Base-by-base conservation (phyloP, 192 early-diverging fungal genomes). In the Geranomyces variabilis region DNA sequence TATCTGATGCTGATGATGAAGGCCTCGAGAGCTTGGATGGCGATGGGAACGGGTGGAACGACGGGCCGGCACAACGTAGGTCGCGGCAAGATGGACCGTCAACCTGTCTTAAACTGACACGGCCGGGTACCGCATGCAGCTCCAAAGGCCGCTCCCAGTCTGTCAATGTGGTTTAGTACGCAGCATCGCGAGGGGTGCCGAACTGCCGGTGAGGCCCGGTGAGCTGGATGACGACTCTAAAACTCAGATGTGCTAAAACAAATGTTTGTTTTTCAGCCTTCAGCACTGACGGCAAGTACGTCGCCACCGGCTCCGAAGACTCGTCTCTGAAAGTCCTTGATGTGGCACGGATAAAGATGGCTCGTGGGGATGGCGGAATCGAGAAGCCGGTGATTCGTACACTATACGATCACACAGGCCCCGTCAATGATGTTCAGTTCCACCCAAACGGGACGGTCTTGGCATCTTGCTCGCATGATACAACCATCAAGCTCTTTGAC, bases 391-490 rank as follows among this genome's bases (percentile, higher is more conserved):
- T 96, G 56, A 90, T 98, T 69, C 83, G 92, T 28, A 92, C 95
- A 17, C 86, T 96, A 36, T 95, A 96, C 79, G 90, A 98, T 77
- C 95, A 96, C 74, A 75, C 34, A 8, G 90, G 79, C 14, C 86
- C 88, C 26, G 88, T 96, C 21, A 96, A 92, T 19, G 94, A 93
- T 63, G 77, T 94, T 9, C 86, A 86, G 34, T 96, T 96, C 75
- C 95, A 98, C 75, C 96, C 96, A 1, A 94, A 96, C 70, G 95
- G 95, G 14, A 81, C 91, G 24, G 93, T 94, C 13, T 82, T 98
- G 31, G 96, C 94, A 13, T 90, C 89, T 46, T 94, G 93, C 75
- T 87, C 92, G 1, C 89, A 90, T 34, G 96, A 98, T 71, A 86
- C 81, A 48, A 89, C 85, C 60, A 90, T 96, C 67, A 95, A 94